These are phyloP conservation scores for Lactifluus subvellereus DNA, from an alignment of 768 basidiomycete species.

Conservation along the genomic window DNA sequence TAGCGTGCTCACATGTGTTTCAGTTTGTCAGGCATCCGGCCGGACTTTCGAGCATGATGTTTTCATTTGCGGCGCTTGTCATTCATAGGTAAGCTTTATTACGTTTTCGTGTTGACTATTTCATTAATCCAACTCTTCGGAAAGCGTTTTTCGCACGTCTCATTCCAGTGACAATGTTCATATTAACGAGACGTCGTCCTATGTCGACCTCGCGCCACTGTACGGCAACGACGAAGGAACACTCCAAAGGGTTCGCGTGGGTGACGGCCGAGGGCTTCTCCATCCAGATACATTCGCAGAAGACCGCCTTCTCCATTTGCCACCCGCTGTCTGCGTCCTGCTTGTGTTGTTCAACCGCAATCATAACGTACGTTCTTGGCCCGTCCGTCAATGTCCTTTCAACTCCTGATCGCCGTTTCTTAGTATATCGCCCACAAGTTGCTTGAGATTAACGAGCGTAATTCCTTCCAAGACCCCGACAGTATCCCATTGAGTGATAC, in stretches of 20 bases:
- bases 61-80: constrained; percentile 75
- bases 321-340: constrained; percentile 67
- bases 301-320: constrained; percentile 71
- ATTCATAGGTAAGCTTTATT: constrained; percentile 54
- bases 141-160: constrained; percentile 77
- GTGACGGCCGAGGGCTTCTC: constrained; percentile 61
- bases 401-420: background rate
- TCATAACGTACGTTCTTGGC: constrained; percentile 57
- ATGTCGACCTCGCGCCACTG: constrained; percentile 77
- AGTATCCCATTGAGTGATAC: constrained; percentile 32
- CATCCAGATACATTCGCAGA: constrained; percentile 74
- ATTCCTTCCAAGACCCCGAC: constrained; percentile 52
- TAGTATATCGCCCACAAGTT: constrained; percentile 78
- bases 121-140: background rate
- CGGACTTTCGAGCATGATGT: constrained; percentile 75
- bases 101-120: background rate
- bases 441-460: constrained; percentile 75
- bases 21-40: constrained; percentile 74
- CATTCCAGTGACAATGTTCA: constrained; percentile 44
- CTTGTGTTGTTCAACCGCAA: constrained; percentile 87
- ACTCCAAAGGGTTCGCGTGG: constrained; percentile 50
- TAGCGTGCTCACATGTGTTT: background rate
- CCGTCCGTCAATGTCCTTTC: background rate
- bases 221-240: constrained; percentile 68
- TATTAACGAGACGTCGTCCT: constrained; percentile 82